Evolutionary conservation across 2,329 filamentous ascomycete species (phyloP).

Genomic region (Helotiales sp.): DNA sequence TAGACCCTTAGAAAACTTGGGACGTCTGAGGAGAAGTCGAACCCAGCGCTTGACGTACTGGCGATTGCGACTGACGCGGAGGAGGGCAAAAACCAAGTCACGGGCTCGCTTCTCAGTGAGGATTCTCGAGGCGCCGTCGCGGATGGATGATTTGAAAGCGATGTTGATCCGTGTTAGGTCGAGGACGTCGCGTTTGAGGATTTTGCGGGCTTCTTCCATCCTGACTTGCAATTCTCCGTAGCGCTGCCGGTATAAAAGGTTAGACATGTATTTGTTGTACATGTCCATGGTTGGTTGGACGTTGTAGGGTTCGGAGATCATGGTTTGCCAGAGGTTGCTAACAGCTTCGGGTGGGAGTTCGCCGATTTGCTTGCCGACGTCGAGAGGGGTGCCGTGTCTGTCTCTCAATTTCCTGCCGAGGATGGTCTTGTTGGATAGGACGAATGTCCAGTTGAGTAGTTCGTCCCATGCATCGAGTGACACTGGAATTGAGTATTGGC

Average conservation of each 20-base stretch:
- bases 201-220: slow-evolving; percentile 29
- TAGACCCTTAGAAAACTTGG: background rate
- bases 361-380: slow-evolving; percentile 17
- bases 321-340: slow-evolving; percentile 36
- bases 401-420: background rate
- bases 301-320: slow-evolving; percentile 41
- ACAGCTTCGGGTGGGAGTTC: slow-evolving; percentile 34
- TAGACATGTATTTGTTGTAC: slow-evolving; percentile 36
- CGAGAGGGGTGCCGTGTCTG: background rate
- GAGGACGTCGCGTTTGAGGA: slow-evolving; percentile 16
- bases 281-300: slow-evolving; percentile 37
- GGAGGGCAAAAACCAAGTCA: slow-evolving; percentile 1
- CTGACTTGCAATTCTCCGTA: slow-evolving; percentile 27
- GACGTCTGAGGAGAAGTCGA: slow-evolving; percentile 10
- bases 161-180: slow-evolving; percentile 7
- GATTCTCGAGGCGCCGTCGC: background rate
- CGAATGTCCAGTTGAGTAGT: slow-evolving; percentile 69
- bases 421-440: slow-evolving; percentile 49
- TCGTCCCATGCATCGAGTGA: slow-evolving; percentile 65
- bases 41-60: slow-evolving; percentile 27
- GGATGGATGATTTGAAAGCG: background rate
- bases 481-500: slow-evolving; percentile 62
- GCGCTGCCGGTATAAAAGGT: slow-evolving; percentile 22
- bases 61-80: slow-evolving; percentile 21
- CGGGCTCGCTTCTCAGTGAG: slow-evolving; percentile 3